Base-by-base conservation (phyloP, 768 basidiomycete species). In the Russula brevipes region DNA sequence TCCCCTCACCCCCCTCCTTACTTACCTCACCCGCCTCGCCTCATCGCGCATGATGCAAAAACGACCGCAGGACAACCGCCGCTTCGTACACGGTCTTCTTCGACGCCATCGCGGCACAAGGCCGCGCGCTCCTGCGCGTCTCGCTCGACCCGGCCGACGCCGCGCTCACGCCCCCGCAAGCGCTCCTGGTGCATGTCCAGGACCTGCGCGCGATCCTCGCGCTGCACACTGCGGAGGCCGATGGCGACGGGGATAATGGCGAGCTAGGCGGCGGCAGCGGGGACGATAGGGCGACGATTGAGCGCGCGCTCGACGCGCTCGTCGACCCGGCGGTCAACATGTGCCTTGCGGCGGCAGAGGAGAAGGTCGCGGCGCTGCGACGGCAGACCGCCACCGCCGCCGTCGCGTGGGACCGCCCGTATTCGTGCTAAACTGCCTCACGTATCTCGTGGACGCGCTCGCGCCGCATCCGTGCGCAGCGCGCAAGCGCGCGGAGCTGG, bases 381-480 rank as follows among this genome's bases (percentile, higher is more conserved):
- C 76, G 76, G 44, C 58, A 75, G 19, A 16, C 6, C 3, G 8
- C 31, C 33, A n/a, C 38, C 3, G 5, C 78, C 5, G 39, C 31
- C 12, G 4, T 17, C 4, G 36, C 75, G 38, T 96, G 95, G 92
- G 95, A 99, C 71, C 80, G 79, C 51, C 83, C 2, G 82, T 97
- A 0, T 98, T 92, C 71, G 79, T 91, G 57, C 77, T 97, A 66
- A 98, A 98, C 69, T 96, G 89, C 63, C 73, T 93, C 66, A 85
- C 82, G 17, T 94, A 93, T 72, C 74, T 97, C 14, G 83, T 87
- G 80, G 94, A 77, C 65, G 80, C 87, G 4, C 75, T 94, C 11
- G 83, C 87, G 57, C 76, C 85, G 0, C 89, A 86, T 66, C 72
- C 81, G 4, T 94, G 93, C 71, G 89, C 90, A 5, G 71, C 67